Evolutionary conservation across 495 filamentous ascomycete genomes (phyloP), one percentile per base, ranked within the genome.

Genomic region (Monascus purpureus): DNA sequence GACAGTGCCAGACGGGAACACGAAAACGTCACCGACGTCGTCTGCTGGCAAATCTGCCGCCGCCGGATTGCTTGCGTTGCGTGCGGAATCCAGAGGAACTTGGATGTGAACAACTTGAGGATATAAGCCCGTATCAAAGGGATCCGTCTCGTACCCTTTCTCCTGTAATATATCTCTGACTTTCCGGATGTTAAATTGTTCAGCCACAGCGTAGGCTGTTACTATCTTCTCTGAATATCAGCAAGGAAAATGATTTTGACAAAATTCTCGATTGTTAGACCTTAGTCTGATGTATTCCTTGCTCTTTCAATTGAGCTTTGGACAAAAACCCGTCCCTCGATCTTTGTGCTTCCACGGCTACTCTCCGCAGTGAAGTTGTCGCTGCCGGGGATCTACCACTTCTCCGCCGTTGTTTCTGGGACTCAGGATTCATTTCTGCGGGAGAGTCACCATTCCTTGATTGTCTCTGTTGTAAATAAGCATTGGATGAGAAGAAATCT

Each of bases 1-100:
- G 3, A 95, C 72, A n/a, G 85, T 92, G 2, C 90, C 90, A 1
- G 88, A 93, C 4, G 90, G 85, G 43, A 97, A 97, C n/a, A 97
- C 75, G 41, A 96, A 95, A 9, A 95, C 68, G 50, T 96, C 90
- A 8, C 85, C 86, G 31, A 73, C 70, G 47, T 81, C 73, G 25
- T 70, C 61, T 2, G 63, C 53, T 15, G 73, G 58, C 29, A 83
- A 70, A 32, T 69, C 73, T 14, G 65, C 65, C 12, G 55, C 53
- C 34, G 52, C 76, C 46, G 49, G 69, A 49, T 72, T 81, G 38
- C 47, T 52, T 28, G 57, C 45, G 19, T 60, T 55, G 12, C 51
- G 51, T 31, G 62, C 57, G 43, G 51, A 77, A 55, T 53, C 69
- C 35, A 67, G 70, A 8, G 67, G 65, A 33, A 73, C 45, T 36